These are phyloP conservation scores for Pseudevernia furfuracea DNA, from an alignment of 495 filamentous ascomycete species.

Conservation along the genomic window DNA sequence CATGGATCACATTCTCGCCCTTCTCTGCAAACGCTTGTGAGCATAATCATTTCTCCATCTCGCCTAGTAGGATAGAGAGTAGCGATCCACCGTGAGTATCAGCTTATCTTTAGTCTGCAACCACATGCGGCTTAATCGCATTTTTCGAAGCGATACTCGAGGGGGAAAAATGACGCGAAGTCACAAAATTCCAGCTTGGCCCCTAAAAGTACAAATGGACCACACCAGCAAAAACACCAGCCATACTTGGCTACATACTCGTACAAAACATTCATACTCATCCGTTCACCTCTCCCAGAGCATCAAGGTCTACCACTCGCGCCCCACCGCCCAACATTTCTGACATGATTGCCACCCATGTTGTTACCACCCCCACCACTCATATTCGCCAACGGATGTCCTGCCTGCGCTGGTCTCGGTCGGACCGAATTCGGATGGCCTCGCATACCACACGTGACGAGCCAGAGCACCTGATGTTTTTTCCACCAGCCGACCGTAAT, in stretches of 20 bases:
- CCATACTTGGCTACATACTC: background rate
- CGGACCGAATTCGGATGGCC: background rate
- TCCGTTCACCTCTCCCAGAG: background rate
- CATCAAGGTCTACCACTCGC: background rate
- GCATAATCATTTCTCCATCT: too few species aligned
- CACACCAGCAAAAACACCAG: background rate
- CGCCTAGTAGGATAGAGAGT: too few species aligned
- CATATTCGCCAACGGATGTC: background rate
- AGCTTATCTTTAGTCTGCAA: too few species aligned
- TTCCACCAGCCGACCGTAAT: constrained; percentile 10
- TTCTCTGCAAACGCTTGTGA: too few species aligned
- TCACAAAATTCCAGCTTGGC: too few species aligned
- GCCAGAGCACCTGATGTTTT: constrained; percentile 9
- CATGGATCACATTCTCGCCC: too few species aligned
- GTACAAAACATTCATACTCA: background rate
- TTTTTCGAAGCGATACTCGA: too few species aligned
- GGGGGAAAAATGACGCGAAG: too few species aligned
- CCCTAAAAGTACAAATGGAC: background rate
- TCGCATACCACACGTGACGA: background rate
- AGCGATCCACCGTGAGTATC: too few species aligned
- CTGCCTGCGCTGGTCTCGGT: background rate
- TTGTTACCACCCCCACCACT: background rate
- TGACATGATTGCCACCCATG: background rate
- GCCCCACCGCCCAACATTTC: background rate
- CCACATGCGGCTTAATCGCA: too few species aligned